phyloP scores from a whole-genome alignment of 2,329 filamentous ascomycete species.

The Catunica adiposa region DNA sequence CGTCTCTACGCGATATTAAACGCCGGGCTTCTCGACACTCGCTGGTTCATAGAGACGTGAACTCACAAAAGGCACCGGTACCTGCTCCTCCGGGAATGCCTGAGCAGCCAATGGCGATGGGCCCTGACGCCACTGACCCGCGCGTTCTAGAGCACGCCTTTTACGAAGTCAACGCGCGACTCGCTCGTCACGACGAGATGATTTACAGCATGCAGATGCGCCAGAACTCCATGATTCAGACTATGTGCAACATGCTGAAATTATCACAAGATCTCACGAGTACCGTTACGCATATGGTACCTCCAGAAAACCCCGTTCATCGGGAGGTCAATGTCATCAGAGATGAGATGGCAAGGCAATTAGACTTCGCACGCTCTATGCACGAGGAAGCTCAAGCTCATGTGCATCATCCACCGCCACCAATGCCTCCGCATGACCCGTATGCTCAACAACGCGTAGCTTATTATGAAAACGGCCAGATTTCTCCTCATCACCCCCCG shows the following conservation, averaged over 20 bases:
- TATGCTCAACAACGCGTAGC: conserved; percentile 49
- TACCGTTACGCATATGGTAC: conserved; percentile 55
- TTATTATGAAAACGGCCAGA: conserved; percentile 57
- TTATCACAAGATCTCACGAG: conserved; percentile 76
- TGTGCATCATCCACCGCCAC: conserved; percentile 49
- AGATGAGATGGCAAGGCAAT: conserved; percentile 43
- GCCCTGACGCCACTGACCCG: conserved; percentile 51
- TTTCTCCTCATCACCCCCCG: conserved; percentile 80
- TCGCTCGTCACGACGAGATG: conserved; percentile 71
- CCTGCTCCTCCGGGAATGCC: conserved; percentile 49
- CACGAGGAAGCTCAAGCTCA: conserved; percentile 28
- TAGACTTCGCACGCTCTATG: conserved; percentile 37
- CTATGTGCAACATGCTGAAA: conserved; percentile 51
- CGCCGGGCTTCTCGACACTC: conserved; percentile 83
- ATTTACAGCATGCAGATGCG: conserved; percentile 64
- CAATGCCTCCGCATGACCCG: conserved; percentile 31
- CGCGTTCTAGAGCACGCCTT: conserved; percentile 66
- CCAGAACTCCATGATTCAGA: conserved; percentile 68
- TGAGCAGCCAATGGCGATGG: conserved; percentile 55
- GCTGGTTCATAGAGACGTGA: conserved; percentile 83
- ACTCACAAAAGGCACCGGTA: conserved; percentile 38
- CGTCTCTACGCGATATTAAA: conserved; percentile 87
- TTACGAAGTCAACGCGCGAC: conserved; percentile 60
- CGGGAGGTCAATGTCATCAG: conserved; percentile 52
- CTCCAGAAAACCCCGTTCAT: conserved; percentile 60